Evolutionary conservation across 129 eudicot genomes (phyloP), one percentile per base, ranked within the genome.

Genomic region (Deinandra increscens): DNA sequence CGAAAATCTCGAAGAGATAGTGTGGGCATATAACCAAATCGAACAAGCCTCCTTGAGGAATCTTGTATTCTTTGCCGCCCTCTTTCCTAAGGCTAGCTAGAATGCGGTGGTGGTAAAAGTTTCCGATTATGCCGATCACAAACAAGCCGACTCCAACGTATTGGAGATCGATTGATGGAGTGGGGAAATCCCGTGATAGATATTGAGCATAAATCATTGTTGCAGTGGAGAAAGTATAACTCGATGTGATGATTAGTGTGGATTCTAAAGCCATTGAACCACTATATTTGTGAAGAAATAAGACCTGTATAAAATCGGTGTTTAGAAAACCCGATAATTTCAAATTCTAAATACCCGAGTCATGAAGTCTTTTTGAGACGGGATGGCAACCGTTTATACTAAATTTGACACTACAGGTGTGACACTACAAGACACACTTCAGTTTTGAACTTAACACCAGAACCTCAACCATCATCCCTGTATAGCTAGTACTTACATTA

Each of bases 21-120:
- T 85, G 91, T n/a, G 96, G 96, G 76, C 96, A 88, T 55, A 85
- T 81, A 17, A 88, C 91, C 68, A 81, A 69, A 60, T 46, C 38
- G 60, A 88, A 88, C 50, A 88, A 71, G n/a, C 91, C 96, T 20
- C 96, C 96, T 71, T 68, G 62, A 2, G 96, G 91, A 14, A 88
- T 85, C 66, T 85, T 83, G 79, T 88, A 88, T 12, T 72, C 78
- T 60, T 76, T 88, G 1, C 81, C 87, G 17, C 82, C 81, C 1
- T 76, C 48, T 54, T 50, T 71, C 69, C 96, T 81, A 17, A 88
- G 68, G 9, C 39, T 81, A 23, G 96, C 81, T 12, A 88, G 96
- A 63, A 88, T 61, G 51, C 20, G 70, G 66, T 82, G 88, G 51
- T 84, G 89, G 74, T 82, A 85, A 43, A 78, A 80, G 63, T 82